Conservation (phyloP, 352 stramenopile genomes). For the Pythium rhizo-oryzae region DNA sequence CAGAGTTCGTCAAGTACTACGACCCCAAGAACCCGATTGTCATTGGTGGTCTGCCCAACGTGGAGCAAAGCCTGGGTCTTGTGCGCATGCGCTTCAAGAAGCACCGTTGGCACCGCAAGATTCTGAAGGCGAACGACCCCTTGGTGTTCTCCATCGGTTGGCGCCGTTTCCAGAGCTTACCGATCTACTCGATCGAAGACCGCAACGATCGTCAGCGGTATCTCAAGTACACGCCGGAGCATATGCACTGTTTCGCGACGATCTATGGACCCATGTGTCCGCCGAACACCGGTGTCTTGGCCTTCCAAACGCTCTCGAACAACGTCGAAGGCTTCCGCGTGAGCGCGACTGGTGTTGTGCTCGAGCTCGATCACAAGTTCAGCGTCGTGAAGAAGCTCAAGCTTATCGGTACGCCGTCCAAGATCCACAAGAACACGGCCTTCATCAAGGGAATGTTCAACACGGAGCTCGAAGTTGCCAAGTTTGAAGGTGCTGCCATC, state of each 20-base stretch:
- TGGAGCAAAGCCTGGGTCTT: constrained; percentile 95
- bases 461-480: constrained; percentile 94
- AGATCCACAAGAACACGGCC: constrained; percentile 99
- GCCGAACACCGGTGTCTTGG: constrained; percentile 97
- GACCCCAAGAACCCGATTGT: constrained; percentile 88
- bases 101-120: constrained; percentile 98
- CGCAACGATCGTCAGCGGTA: constrained; percentile 95
- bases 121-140: constrained; percentile 98
- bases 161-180: constrained; percentile 98
- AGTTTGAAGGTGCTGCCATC: constrained; percentile 97
- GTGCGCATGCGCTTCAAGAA: constrained; percentile 98
- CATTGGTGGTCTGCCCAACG: constrained; percentile 95
- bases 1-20: constrained; percentile 96
- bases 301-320: constrained; percentile 95
- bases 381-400: constrained; percentile 99
- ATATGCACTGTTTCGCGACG: constrained; percentile 99
- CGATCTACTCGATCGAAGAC: constrained; percentile 99
- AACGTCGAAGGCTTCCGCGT: constrained; percentile 96
- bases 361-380: constrained; percentile 98
- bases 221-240: constrained; percentile 99
- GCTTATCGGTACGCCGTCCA: constrained; percentile 97
- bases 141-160: constrained; percentile 99
- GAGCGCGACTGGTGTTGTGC: constrained; percentile 95
- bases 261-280: constrained; percentile 97
- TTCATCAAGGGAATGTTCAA: constrained; percentile 99